Evolutionary conservation across 2,329 filamentous ascomycete genomes (phyloP).

Genomic region (Amylocarpus encephaloides): DNA sequence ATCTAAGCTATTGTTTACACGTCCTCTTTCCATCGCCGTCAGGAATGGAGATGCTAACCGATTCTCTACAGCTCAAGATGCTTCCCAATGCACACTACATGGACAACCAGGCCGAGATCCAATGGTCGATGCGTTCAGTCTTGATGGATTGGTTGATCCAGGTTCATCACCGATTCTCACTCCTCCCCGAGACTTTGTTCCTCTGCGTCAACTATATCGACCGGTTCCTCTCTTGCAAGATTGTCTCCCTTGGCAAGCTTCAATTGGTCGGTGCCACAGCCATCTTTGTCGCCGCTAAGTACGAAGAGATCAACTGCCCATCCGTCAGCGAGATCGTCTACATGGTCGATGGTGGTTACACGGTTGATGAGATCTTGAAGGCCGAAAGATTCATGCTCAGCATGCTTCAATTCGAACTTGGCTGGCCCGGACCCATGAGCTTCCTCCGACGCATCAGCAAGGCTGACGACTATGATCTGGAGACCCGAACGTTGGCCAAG

Average conservation of each 20-base stretch:
- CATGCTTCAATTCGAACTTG: slow-evolving; percentile 92
- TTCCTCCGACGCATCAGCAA: slow-evolving; percentile 96
- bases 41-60: slow-evolving; percentile 21
- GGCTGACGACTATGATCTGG: slow-evolving; percentile 93
- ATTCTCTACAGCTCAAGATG: slow-evolving; percentile 57
- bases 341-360: slow-evolving; percentile 95
- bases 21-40: slow-evolving; percentile 2
- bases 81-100: slow-evolving; percentile 90
- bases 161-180: slow-evolving; percentile 83
- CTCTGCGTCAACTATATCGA: slow-evolving; percentile 96
- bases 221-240: slow-evolving; percentile 88
- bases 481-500: slow-evolving; percentile 91
- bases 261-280: slow-evolving; percentile 95
- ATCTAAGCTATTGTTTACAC: neutral
- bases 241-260: slow-evolving; percentile 89
- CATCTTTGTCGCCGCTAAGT: slow-evolving; percentile 93
- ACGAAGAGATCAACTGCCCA: slow-evolving; percentile 97
- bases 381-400: slow-evolving; percentile 97
- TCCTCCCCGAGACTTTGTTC: slow-evolving; percentile 92
- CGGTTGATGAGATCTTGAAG: slow-evolving; percentile 86
- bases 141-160: slow-evolving; percentile 98
- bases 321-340: slow-evolving; percentile 93
- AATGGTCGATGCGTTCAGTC: slow-evolving; percentile 97
- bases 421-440: slow-evolving; percentile 98
- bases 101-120: slow-evolving; percentile 93